Percentiles rank a stretch among this genome's conserved stretches.
These are phyloP conservation scores for Fusarium burgessii DNA, from an alignment of 2,329 filamentous ascomycete genomes.

Conservation along the genomic window DNA sequence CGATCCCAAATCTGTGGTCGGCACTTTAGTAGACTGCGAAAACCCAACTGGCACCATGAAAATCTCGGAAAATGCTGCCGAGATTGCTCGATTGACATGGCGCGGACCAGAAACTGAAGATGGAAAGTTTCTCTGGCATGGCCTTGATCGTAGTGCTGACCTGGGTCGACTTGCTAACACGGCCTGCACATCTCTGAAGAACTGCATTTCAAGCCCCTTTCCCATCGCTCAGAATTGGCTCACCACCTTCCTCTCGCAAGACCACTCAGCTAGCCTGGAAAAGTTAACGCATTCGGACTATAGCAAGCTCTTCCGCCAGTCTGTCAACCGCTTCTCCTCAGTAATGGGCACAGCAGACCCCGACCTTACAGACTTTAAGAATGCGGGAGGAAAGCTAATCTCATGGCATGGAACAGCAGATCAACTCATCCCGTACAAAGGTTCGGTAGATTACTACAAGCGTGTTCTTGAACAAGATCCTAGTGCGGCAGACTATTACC, in stretches of 20 bases:
- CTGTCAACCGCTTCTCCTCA: conserved; percentile 28
- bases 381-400: conserved; percentile 30
- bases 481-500: conserved; percentile 17
- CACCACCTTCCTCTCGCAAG: conserved; percentile 5
- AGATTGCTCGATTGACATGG: conserved; percentile 16
- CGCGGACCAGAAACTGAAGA: conserved; percentile 11
- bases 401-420: conserved; percentile 38
- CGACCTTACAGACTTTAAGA: conserved; percentile 30
- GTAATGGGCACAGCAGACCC: conserved; percentile 30
- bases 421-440: conserved; percentile 15
- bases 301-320: conserved; percentile 18
- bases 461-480: conserved; percentile 8
- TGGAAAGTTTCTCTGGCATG: conserved; percentile 31
- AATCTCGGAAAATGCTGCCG: conserved; percentile 14
- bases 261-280: not conserved
- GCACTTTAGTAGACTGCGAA: conserved; percentile 19
- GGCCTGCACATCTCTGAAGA: not conserved
- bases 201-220: conserved; percentile 19
- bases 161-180: conserved; percentile 20
- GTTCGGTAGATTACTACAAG: conserved; percentile 29
- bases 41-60: not conserved
- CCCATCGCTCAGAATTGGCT: conserved; percentile 16
- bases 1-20: conserved; percentile 38
- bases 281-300: not conserved
- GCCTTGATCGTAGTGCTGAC: conserved; percentile 1